phyloP scores from a whole-genome alignment of 2,329 filamentous ascomycete genomes.

The Nemania sp. region DNA sequence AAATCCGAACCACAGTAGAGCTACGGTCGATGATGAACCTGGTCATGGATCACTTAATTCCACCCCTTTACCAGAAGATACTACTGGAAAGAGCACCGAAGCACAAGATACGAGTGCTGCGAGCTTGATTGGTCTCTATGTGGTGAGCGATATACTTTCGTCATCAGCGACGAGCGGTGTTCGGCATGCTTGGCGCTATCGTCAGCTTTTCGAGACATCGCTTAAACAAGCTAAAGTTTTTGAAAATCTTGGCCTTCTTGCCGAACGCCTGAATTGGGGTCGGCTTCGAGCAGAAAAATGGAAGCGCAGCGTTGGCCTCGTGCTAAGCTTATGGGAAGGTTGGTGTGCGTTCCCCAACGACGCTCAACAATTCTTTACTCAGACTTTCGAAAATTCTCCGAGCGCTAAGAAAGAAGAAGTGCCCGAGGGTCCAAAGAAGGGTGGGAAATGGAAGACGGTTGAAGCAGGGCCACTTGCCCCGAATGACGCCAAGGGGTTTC shows the following conservation, averaged over 20 bases:
- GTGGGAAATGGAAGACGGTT: slow-evolving; percentile 54
- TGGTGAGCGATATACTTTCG: slow-evolving; percentile 76
- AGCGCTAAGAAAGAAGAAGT: slow-evolving; percentile 46
- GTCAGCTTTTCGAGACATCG: slow-evolving; percentile 75
- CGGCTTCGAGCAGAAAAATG: slow-evolving; percentile 81
- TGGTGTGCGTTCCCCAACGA: slow-evolving; percentile 75
- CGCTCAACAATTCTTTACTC: slow-evolving; percentile 70
- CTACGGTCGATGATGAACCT: slow-evolving; percentile 44
- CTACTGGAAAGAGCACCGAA: slow-evolving; percentile 46
- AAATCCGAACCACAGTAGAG: slow-evolving; percentile 58
- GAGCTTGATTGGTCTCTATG: slow-evolving; percentile 79
- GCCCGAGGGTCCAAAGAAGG: slow-evolving; percentile 42
- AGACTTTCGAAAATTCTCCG: slow-evolving; percentile 72
- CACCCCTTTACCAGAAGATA: slow-evolving; percentile 44
- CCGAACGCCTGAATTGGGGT: slow-evolving; percentile 76
- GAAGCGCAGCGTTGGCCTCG: slow-evolving; percentile 72
- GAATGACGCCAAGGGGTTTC: slow-evolving; percentile 34
- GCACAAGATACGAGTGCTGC: slow-evolving; percentile 68
- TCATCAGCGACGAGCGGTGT: slow-evolving; percentile 76
- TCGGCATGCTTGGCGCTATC: slow-evolving; percentile 83
- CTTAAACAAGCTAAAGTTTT: slow-evolving; percentile 70
- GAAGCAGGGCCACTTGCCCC: slow-evolving; percentile 44
- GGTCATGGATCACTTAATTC: slow-evolving; percentile 43
- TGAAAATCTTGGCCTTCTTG: slow-evolving; percentile 72
- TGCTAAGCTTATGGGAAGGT: slow-evolving; percentile 72